Evolutionary conservation across 2,329 filamentous ascomycete species (phyloP).

Genomic region (Stromatinia cepivora): DNA sequence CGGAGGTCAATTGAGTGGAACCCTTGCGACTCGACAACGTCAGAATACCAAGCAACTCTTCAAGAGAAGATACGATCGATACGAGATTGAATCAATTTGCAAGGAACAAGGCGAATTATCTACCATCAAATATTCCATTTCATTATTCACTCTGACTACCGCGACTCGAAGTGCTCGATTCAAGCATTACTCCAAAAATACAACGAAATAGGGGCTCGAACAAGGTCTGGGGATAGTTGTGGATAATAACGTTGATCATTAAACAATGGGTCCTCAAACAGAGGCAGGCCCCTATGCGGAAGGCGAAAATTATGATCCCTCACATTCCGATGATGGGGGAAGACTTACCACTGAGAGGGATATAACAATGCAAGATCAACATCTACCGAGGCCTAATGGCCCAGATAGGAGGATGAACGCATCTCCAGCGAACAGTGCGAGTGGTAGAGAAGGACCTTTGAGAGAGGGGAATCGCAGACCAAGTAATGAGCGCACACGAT

Average conservation of each 20-base stretch:
- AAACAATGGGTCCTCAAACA: constrained; percentile 42
- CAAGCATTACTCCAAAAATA: constrained; percentile 9
- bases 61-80: constrained; percentile 23
- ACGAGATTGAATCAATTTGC: constrained; percentile 20
- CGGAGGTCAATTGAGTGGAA: constrained; percentile 34
- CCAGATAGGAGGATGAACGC: constrained; percentile 37
- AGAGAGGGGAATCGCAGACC: constrained; percentile 29
- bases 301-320: constrained; percentile 32
- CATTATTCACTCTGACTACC: constrained; percentile 31
- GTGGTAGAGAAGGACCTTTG: constrained; percentile 34
- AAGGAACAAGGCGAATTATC: constrained; percentile 18
- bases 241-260: constrained; percentile 23
- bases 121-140: constrained; percentile 11
- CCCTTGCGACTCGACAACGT: constrained; percentile 37
- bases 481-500: constrained; percentile 59
- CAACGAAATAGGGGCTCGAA: constrained; percentile 27
- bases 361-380: constrained; percentile 28
- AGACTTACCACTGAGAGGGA: constrained; percentile 35
- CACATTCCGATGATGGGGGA: constrained; percentile 29
- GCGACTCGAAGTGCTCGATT: constrained; percentile 24
- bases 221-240: constrained; percentile 22
- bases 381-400: constrained; percentile 36
- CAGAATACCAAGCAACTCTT: constrained; percentile 28
- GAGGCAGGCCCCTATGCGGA: constrained; percentile 42
- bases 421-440: constrained; percentile 36